Evolutionary conservation across 306 rosid species (phyloP), one percentile per base, ranked within the genome.

Genomic region (Chamaecrista fasciculata): DNA sequence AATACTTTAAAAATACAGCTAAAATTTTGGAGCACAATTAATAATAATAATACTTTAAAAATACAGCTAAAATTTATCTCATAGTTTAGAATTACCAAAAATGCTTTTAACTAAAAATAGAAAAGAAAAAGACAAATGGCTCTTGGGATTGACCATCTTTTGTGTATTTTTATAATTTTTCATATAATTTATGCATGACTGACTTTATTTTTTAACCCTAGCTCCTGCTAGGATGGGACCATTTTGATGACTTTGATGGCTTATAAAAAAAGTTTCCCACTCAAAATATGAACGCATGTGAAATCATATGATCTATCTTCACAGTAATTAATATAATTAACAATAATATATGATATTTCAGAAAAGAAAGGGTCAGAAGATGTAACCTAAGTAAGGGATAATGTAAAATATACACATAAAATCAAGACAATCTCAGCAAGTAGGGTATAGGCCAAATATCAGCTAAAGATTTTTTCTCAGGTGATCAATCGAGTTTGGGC

Each of bases 341-440:
- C n/a, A 14, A 19, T 11, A 20, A 47, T n/a, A 40, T 37, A 39
- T 39, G 33, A 37, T 39, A 62, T 19, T 34, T 11, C 4, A 24
- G 16, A 24, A 52, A 44, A 67, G 36, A 57, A 44, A 63, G 7
- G 52, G 50, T 62, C 60, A 76, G 24, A 23, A 79, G 87, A 79
- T 88, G 84, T 73, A 84, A 76, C 59, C 82, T 51, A 73, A 77
- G 80, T 64, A 77, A 71, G 73, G 79, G 86, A 82, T 82, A 79
- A 76, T 40, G 47, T 79, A 62, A 56, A 82, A 61, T 71, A 82
- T 75, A 4, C 1, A 5, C 26, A 50, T 10, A 29, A 18, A 63
- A 70, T 59, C 39, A 47, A 61, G 42, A 42, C 66, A 59, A 68
- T 71, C 70, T 71, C 64, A 43, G 39, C 74, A 72, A 28, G 84